phyloP scores from a whole-genome alignment of 441 rosid species.

The Erysimum cheiri region DNA sequence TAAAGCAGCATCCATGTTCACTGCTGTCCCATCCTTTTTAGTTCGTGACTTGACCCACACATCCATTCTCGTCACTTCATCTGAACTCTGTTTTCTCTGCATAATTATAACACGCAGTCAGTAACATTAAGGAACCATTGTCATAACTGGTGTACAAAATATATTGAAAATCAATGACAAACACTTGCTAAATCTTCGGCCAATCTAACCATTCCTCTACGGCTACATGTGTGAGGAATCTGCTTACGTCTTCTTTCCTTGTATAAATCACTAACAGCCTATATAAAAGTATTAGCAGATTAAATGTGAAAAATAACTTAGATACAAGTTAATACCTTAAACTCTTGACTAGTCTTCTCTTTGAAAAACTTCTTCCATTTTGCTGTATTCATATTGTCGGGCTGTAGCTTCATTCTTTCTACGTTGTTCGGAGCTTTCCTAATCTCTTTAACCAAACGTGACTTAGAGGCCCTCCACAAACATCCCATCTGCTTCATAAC shows the following conservation, averaged over 20 bases:
- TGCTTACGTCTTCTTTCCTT: background rate
- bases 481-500: background rate
- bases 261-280: conserved; percentile 9
- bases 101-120: background rate
- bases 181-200: background rate
- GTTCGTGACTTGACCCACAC: background rate
- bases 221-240: background rate
- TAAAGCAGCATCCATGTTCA: background rate
- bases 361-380: background rate
- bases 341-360: background rate
- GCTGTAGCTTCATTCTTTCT: background rate
- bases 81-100: background rate
- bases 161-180: background rate
- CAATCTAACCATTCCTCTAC: conserved; percentile 19
- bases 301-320: background rate
- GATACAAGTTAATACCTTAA: background rate
- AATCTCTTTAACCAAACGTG: background rate
- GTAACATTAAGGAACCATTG: background rate
- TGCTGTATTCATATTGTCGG: background rate
- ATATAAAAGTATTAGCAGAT: background rate
- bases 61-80: background rate
- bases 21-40: background rate
- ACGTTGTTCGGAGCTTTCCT: background rate
- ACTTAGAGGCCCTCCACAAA: background rate
- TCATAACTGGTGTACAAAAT: background rate